Evolutionary conservation across 148 eudicot species (phyloP).

Genomic region (Vaccinium darrowii): DNA sequence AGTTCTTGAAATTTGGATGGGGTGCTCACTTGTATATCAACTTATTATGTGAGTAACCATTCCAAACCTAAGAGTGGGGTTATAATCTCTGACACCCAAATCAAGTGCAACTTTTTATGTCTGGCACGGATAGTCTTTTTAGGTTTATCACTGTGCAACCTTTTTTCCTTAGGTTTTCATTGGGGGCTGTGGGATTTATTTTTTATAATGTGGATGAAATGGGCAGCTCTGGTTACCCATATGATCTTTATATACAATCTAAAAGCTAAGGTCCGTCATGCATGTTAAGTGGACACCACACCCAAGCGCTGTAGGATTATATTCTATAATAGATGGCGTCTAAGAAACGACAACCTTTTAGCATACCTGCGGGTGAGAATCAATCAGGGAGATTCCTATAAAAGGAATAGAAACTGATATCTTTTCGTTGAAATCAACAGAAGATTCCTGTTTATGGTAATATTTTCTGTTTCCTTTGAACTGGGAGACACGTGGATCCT

Average conservation of each 20-base stretch:
- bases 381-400: constrained; percentile 84
- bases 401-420: constrained; percentile 62
- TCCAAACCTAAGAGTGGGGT: background rate
- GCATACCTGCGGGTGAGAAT: constrained; percentile 76
- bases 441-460: constrained; percentile 32
- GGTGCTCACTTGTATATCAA: background rate
- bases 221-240: background rate
- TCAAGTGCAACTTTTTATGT: background rate
- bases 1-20: background rate
- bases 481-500: constrained; percentile 37
- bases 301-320: background rate
- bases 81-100: background rate
- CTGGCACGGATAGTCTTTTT: background rate
- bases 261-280: background rate
- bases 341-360: background rate
- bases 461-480: constrained; percentile 42
- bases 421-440: constrained; percentile 58
- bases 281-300: background rate
- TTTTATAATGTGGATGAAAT: background rate
- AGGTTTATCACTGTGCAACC: background rate
- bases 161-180: background rate
- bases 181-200: background rate
- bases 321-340: background rate
- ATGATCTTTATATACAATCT: too few relatives aligned
- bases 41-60: background rate